Evolutionary conservation across 805 yeast species (phyloP).

Genomic region (Metschnikowia colocasiae): DNA sequence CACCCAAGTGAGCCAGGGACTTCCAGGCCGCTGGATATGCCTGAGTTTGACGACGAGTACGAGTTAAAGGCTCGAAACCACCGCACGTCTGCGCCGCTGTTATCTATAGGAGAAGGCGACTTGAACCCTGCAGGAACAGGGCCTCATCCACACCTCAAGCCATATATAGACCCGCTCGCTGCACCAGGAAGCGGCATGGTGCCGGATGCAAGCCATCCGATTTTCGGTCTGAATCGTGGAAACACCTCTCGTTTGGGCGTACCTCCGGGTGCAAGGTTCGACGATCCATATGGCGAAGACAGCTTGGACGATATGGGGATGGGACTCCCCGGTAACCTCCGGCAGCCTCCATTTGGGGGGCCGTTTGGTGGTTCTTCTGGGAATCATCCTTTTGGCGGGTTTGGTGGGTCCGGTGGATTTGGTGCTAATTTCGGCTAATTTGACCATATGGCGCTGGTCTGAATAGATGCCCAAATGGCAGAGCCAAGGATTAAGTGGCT

Average conservation of each 20-base stretch:
- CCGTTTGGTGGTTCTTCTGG: neutral
- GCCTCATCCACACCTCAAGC: constrained; percentile 40
- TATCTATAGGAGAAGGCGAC: constrained; percentile 49
- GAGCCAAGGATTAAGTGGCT: neutral
- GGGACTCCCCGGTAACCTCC: constrained; percentile 38
- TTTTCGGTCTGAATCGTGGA: constrained; percentile 35
- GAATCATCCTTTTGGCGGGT: constrained; percentile 3
- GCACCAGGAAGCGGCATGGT: constrained; percentile 43
- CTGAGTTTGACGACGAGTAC: constrained; percentile 53
- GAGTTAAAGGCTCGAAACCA: constrained; percentile 25
- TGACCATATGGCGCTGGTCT: too few species aligned
- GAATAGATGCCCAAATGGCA: too few species aligned
- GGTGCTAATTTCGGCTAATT: neutral
- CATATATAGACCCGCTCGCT: constrained; percentile 42
- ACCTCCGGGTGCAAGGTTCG: constrained; percentile 50
- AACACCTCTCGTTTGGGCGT: constrained; percentile 30
- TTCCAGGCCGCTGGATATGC: constrained; percentile 37
- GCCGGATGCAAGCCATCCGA: constrained; percentile 49
- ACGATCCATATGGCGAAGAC: constrained; percentile 48
- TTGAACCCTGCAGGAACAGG: constrained; percentile 45
- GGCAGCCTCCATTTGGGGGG: constrained; percentile 7
- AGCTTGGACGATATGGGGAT: constrained; percentile 42
- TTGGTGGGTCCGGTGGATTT: constrained; percentile 6
- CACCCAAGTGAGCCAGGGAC: neutral
- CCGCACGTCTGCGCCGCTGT: constrained; percentile 13